A percentile compares a stretch with the other conserved stretches of the same genome.
These are phyloP conservation scores for Pseudogymnoascus sp. DNA, from an alignment of 2,329 filamentous ascomycete species.

Conservation along the genomic window DNA sequence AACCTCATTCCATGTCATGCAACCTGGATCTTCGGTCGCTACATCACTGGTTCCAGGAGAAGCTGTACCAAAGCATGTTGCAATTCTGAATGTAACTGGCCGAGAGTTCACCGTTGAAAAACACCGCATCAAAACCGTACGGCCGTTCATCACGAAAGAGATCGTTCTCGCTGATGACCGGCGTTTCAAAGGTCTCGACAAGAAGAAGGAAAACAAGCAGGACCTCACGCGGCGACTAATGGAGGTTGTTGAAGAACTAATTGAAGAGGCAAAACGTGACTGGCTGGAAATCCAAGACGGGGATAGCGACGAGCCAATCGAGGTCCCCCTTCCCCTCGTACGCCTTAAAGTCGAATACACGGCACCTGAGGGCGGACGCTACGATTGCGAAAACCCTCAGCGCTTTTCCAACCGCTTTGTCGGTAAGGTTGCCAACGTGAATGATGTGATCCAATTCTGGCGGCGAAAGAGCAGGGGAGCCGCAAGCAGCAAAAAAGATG, in stretches of 20 bases:
- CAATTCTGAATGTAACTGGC: slow-evolving; percentile 75
- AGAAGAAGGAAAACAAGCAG: slow-evolving; percentile 72
- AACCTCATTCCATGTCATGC: slow-evolving; percentile 90
- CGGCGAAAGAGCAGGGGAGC: slow-evolving; percentile 62
- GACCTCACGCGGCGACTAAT: slow-evolving; percentile 72
- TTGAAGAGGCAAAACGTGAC: slow-evolving; percentile 70
- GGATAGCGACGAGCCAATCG: slow-evolving; percentile 44
- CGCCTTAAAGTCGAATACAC: slow-evolving; percentile 87
- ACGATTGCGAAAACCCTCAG: slow-evolving; percentile 90
- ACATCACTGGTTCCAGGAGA: slow-evolving; percentile 88
- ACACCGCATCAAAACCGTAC: slow-evolving; percentile 76
- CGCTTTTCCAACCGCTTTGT: slow-evolving; percentile 90
- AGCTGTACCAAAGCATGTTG: slow-evolving; percentile 82
- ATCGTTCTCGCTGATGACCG: slow-evolving; percentile 68
- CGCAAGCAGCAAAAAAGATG: slow-evolving; percentile 41
- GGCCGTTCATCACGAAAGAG: slow-evolving; percentile 83
- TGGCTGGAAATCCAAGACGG: slow-evolving; percentile 74
- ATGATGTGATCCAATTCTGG: slow-evolving; percentile 89
- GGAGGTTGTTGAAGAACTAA: slow-evolving; percentile 74
- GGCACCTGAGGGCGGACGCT: slow-evolving; percentile 73
- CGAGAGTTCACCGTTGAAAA: slow-evolving; percentile 73
- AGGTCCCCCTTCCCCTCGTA: slow-evolving; percentile 72
- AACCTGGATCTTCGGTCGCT: slow-evolving; percentile 91
- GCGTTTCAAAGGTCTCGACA: slow-evolving; percentile 68
- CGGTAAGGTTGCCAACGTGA: slow-evolving; percentile 84